phyloP scores from a whole-genome alignment of 164 flowering plant species.

The Chimonanthus salicifolius region DNA sequence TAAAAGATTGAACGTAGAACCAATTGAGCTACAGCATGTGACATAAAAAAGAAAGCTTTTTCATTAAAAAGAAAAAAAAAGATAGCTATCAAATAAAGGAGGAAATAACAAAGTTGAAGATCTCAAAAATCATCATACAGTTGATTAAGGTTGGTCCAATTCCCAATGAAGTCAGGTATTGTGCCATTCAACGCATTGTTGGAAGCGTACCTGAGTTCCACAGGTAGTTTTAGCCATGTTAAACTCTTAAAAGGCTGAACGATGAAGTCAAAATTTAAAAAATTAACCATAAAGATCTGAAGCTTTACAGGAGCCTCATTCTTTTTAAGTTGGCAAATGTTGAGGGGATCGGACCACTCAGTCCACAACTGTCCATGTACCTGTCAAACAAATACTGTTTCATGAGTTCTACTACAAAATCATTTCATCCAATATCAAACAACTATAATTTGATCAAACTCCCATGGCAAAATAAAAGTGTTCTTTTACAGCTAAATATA shows the following conservation, averaged over 20 bases:
- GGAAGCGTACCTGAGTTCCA: constrained; percentile 52
- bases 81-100: too few relatives aligned
- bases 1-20: too few relatives aligned
- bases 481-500: too few relatives aligned
- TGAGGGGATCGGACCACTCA: constrained; percentile 34
- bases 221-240: background rate
- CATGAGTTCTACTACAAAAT: background rate
- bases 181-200: constrained; percentile 51
- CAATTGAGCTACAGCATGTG: too few relatives aligned
- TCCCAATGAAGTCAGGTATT: constrained; percentile 54
- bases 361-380: constrained; percentile 33
- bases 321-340: constrained; percentile 24
- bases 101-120: background rate
- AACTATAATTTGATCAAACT: background rate
- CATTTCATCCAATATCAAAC: background rate
- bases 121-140: constrained; percentile 23
- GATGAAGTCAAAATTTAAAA: background rate
- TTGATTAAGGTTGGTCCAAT: constrained; percentile 37
- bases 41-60: too few relatives aligned
- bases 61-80: too few relatives aligned
- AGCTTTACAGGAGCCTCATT: constrained; percentile 26
- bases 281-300: too few relatives aligned
- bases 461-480: too few relatives aligned
- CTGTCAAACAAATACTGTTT: constrained; percentile 8
- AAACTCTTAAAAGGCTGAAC: background rate